Evolutionary conservation across 2,329 filamentous ascomycete species (phyloP).

Genomic region (Verticillium klebahnii): DNA sequence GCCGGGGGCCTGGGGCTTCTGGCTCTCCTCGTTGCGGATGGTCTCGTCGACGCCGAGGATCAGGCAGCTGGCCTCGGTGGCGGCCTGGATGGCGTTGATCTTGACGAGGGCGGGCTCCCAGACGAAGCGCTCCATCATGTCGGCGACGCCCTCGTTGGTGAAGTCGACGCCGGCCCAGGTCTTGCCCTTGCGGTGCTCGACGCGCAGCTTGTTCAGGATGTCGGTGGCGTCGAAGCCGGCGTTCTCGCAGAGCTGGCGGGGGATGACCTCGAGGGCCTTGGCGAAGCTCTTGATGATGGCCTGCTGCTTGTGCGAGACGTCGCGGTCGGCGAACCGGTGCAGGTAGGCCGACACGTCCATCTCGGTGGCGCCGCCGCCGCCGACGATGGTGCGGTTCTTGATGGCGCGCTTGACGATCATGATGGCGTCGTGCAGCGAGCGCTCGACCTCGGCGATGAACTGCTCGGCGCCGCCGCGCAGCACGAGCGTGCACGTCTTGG

Average conservation of each 20-base stretch:
- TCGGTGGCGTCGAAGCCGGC: conserved; percentile 98
- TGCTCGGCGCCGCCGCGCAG: conserved; percentile 96
- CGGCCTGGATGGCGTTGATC: conserved; percentile 94
- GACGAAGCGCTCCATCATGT: conserved; percentile 94
- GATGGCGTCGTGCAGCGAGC: conserved; percentile 95
- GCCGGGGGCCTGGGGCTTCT: conserved; percentile 73
- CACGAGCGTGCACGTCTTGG: conserved; percentile 94
- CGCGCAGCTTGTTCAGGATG: conserved; percentile 91
- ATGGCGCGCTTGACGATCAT: conserved; percentile 99
- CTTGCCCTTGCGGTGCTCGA: conserved; percentile 91
- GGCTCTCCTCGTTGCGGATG: conserved; percentile 95
- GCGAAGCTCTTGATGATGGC: conserved; percentile 96
- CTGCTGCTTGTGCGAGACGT: conserved; percentile 92
- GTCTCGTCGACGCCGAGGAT: conserved; percentile 97
- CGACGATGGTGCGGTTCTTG: conserved; percentile 90
- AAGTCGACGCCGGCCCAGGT: conserved; percentile 97
- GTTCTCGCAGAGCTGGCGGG: conserved; percentile 96
- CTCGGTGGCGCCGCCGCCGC: conserved; percentile 88
- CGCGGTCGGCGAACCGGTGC: conserved; percentile 87
- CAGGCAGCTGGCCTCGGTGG: conserved; percentile 90
- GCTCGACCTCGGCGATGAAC: conserved; percentile 98
- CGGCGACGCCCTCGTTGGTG: conserved; percentile 79
- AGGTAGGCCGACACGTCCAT: conserved; percentile 97
- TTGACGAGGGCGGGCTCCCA: conserved; percentile 98
- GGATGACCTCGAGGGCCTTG: conserved; percentile 94